A percentile compares a stretch with the other conserved stretches of the same genome.
These are phyloP conservation scores for Tolypocladium album DNA, from an alignment of 2,329 filamentous ascomycete species.

Conservation along the genomic window DNA sequence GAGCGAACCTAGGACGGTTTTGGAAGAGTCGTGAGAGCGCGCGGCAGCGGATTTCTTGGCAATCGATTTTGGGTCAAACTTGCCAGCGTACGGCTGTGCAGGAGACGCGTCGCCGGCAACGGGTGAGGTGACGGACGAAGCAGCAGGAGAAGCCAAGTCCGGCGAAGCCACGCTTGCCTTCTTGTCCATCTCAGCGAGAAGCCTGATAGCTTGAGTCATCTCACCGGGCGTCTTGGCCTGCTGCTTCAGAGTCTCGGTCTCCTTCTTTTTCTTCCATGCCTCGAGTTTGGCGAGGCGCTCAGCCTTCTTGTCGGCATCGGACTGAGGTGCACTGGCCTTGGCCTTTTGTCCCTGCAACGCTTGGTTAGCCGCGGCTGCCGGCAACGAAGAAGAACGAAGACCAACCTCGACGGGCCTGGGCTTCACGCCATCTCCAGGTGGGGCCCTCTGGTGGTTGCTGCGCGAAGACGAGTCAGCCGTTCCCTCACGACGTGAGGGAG, in stretches of 20 bases:
- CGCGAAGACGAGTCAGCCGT: slow-evolving; percentile 61
- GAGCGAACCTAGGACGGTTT: slow-evolving; percentile 35
- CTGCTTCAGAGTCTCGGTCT: slow-evolving; percentile 62
- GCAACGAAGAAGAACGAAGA: slow-evolving; percentile 5
- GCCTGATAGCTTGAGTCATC: slow-evolving; percentile 52
- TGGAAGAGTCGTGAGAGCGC: slow-evolving; percentile 41
- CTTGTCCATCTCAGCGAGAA: slow-evolving; percentile 64
- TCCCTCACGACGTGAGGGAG: slow-evolving; percentile 53
- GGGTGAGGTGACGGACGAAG: slow-evolving; percentile 40
- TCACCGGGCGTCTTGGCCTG: slow-evolving; percentile 43
- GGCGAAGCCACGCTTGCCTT: slow-evolving; percentile 43
- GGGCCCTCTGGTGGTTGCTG: slow-evolving; percentile 45
- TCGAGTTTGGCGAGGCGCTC: slow-evolving; percentile 73
- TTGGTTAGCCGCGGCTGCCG: slow-evolving; percentile 10
- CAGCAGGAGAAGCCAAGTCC: slow-evolving; percentile 37
- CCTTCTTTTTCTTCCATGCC: slow-evolving; percentile 87
- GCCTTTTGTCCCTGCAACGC: slow-evolving; percentile 39
- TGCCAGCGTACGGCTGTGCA: slow-evolving; percentile 56
- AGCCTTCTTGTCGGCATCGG: slow-evolving; percentile 64
- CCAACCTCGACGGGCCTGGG: slow-evolving; percentile 48
- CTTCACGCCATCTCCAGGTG: slow-evolving; percentile 35
- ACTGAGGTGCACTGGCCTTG: slow-evolving; percentile 35
- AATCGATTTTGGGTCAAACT: slow-evolving; percentile 81
- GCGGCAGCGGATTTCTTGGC: slow-evolving; percentile 64
- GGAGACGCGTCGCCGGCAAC: slow-evolving; percentile 35